Evolutionary conservation across 495 filamentous ascomycete genomes (phyloP).

Genomic region (Penicillium mononematosum): DNA sequence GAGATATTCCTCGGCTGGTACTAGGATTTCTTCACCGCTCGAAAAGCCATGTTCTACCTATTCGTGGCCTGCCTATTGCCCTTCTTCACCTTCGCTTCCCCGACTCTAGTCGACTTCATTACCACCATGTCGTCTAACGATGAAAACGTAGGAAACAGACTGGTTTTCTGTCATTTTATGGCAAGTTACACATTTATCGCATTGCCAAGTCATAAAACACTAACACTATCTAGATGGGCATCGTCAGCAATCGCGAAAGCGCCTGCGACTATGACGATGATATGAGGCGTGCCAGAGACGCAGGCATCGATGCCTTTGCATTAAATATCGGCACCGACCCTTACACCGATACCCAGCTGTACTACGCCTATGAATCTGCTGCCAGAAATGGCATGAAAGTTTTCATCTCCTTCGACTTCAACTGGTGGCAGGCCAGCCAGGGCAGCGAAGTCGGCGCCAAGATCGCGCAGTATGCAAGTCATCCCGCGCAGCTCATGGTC

Average conservation of each 20-base stretch:
- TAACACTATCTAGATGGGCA: slow-evolving; percentile 47
- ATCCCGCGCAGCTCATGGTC: slow-evolving; percentile 54
- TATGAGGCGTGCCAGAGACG: slow-evolving; percentile 53
- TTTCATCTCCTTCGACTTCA: slow-evolving; percentile 63
- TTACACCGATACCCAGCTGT: slow-evolving; percentile 54
- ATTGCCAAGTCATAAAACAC: not conserved
- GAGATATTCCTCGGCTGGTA: slow-evolving; percentile 6
- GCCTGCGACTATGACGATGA: slow-evolving; percentile 55
- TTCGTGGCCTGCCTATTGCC: slow-evolving; percentile 14
- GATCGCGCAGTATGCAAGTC: slow-evolving; percentile 46
- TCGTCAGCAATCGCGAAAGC: slow-evolving; percentile 48
- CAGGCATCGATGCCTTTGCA: slow-evolving; percentile 61
- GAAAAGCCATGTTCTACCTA: slow-evolving; percentile 15
- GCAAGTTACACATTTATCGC: slow-evolving; percentile 31
- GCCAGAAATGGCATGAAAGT: slow-evolving; percentile 57
- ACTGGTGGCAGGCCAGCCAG: slow-evolving; percentile 47
- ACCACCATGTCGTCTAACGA: not conserved
- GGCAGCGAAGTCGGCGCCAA: slow-evolving; percentile 46
- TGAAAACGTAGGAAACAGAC: slow-evolving; percentile 21
- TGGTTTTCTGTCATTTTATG: slow-evolving; percentile 63
- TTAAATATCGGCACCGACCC: slow-evolving; percentile 56
- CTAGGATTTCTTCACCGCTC: slow-evolving; percentile 4
- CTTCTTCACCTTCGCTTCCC: slow-evolving; percentile 10
- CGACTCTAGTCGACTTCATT: slow-evolving; percentile 1
- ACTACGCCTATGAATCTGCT: slow-evolving; percentile 57